phyloP scores from a whole-genome alignment of 2,329 filamentous ascomycete species.

The Colletotrichum destructivum region DNA sequence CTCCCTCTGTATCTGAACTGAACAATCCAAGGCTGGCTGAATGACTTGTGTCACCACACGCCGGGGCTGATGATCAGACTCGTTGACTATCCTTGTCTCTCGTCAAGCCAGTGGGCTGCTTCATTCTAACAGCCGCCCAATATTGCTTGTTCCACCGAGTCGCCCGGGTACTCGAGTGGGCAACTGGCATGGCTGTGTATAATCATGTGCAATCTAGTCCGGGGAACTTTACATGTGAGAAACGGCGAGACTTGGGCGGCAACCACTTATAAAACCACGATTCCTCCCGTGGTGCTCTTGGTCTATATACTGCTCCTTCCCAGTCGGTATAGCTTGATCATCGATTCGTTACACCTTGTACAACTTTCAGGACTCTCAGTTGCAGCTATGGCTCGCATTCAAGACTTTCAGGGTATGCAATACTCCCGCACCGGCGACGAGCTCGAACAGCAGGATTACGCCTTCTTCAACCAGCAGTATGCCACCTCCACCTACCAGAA shows the following conservation, averaged over 20 bases:
- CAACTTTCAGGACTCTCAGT: background rate
- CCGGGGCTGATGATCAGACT: background rate
- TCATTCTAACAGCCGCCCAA: background rate
- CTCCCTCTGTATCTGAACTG: background rate
- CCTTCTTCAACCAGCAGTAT: conserved; percentile 54
- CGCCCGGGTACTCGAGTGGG: background rate
- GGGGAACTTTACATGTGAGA: background rate
- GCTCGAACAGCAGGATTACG: conserved; percentile 21
- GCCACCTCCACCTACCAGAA: conserved; percentile 58
- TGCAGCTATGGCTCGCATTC: conserved; percentile 23
- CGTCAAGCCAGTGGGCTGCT: background rate
- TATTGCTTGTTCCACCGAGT: background rate
- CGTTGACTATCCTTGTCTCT: background rate
- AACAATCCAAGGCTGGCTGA: conserved; percentile 7
- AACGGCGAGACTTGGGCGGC: background rate
- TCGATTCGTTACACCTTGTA: background rate
- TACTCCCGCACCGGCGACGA: conserved; percentile 30
- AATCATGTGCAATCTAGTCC: too few species aligned
- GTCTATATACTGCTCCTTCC: background rate
- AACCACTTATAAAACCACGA: background rate
- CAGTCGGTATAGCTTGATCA: background rate
- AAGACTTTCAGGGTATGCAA: conserved; percentile 35
- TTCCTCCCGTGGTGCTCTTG: too few species aligned
- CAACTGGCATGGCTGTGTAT: background rate
- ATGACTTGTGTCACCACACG: background rate